phyloP scores from a whole-genome alignment of 1,139 yeast genomes.

The Hansenula lynferdii region DNA sequence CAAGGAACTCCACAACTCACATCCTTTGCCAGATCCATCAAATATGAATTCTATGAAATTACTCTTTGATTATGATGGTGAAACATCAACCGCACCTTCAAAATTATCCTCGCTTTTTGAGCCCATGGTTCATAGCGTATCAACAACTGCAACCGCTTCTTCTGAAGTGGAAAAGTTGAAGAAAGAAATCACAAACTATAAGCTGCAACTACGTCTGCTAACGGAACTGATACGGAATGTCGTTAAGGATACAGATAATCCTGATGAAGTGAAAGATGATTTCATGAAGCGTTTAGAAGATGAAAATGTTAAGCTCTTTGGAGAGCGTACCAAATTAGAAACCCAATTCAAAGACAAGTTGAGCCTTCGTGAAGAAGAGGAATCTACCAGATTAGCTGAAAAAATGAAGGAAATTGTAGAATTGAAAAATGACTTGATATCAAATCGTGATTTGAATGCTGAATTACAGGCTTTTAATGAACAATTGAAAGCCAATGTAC shows the following conservation, averaged over 20 bases:
- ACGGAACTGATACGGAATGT: constrained; percentile 29
- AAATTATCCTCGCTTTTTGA: constrained; percentile 19
- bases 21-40: background rate
- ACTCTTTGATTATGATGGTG: constrained; percentile 12
- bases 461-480: constrained; percentile 18
- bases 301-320: constrained; percentile 16
- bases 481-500: constrained; percentile 18
- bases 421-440: constrained; percentile 21
- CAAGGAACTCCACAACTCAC: constrained; percentile 2
- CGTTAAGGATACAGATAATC: constrained; percentile 19
- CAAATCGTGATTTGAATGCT: constrained; percentile 22
- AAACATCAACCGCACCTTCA: constrained; percentile 8
- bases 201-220: constrained; percentile 27
- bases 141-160: constrained; percentile 18
- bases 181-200: constrained; percentile 30
- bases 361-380: constrained; percentile 7
- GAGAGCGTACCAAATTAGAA: constrained; percentile 16
- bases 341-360: constrained; percentile 14
- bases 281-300: constrained; percentile 21
- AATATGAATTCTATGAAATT: constrained; percentile 18
- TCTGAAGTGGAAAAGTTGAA: constrained; percentile 26
- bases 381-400: constrained; percentile 11
- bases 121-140: constrained; percentile 12
- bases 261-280: constrained; percentile 21
- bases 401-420: constrained; percentile 20